Base-by-base conservation (phyloP, 2,329 filamentous ascomycete species). In the Ceratocystis diversiconidia region DNA sequence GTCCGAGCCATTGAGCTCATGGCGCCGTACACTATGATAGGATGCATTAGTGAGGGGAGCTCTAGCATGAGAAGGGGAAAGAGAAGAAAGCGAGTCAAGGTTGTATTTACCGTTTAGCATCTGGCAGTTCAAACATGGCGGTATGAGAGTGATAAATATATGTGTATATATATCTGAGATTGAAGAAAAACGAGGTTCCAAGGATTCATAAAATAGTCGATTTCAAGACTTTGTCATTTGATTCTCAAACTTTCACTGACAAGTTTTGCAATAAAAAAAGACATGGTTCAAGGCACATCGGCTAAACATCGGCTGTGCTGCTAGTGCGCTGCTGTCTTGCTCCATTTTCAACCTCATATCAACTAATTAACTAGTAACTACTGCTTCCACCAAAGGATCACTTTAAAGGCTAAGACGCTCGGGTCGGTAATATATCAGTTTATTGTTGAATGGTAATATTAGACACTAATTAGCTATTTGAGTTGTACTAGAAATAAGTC, bases 61-160 rank as follows among this genome's bases (percentile, higher is more conserved):
- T 68, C 46, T 66, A 63, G 44, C n/a, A 4, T 12, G 28, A 3
- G 8, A 8, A 19, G 17, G n/a, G 17, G 5, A 10, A 17, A 46
- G 50, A 30, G 22, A 3, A 59, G 8, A 36, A 65, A 22, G 19
- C 32, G 52, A 75, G 67, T 8, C 5, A 41, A 15, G 10, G 36
- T 41, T 15, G 10, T 15, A 5, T 1, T 59, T 72, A 82, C 80
- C 79, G 76, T 71, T 82, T 82, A 61, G 80, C 79, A 65, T 80
- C 75, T 43, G 80, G 79, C 7, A 81, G 65, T 50, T 79, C 78
- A 69, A 82, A 82, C 79, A 82, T 82, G 68, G 43, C 70, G 46
- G 19, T 62, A 22, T 46, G 30, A 28, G 60, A 55, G 55, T 6
- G 36, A 60, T 32, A 48, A n/a, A 59, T 32, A 7, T 30, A 22